These are phyloP conservation scores for Aechmea fasciata DNA, from an alignment of 176 grass and related monocot species.

Conservation along the genomic window DNA sequence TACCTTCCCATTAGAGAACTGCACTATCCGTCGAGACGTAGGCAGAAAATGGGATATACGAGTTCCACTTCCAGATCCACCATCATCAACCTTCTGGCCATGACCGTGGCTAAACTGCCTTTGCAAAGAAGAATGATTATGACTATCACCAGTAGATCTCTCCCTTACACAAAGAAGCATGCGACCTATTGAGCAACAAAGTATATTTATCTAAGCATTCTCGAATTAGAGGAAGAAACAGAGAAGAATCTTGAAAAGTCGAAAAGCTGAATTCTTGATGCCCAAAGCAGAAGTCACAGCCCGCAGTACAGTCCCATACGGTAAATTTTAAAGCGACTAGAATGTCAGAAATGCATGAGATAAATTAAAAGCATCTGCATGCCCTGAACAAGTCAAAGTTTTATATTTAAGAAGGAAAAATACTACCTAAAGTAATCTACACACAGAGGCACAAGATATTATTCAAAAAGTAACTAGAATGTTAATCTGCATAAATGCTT, in stretches of 20 bases:
- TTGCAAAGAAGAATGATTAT: conserved; percentile 67
- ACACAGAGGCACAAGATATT: background rate
- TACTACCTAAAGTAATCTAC: background rate
- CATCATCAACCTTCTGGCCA: conserved; percentile 47
- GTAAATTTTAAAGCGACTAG: background rate
- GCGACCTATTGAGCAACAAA: conserved; percentile 31
- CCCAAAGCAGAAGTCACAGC: background rate
- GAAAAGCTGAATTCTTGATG: background rate
- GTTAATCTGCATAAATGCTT: background rate
- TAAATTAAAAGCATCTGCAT: too few relatives aligned
- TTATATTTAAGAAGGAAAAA: background rate
- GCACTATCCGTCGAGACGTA: conserved; percentile 87
- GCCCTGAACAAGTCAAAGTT: too few relatives aligned
- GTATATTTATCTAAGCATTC: background rate
- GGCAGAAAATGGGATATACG: conserved; percentile 82
- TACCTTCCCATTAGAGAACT: conserved; percentile 94
- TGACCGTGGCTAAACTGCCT: conserved; percentile 82
- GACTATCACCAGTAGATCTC: conserved; percentile 51
- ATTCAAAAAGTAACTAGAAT: background rate
- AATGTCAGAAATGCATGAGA: too few relatives aligned
- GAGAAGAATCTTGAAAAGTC: background rate
- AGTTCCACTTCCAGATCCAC: conserved; percentile 47
- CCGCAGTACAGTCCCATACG: background rate
- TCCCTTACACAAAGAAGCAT: conserved; percentile 96
- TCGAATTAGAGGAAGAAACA: background rate